Evolutionary conservation across 805 yeast genomes (phyloP), one percentile per base, ranked within the genome.

Genomic region (Kuraishia hungarica): DNA sequence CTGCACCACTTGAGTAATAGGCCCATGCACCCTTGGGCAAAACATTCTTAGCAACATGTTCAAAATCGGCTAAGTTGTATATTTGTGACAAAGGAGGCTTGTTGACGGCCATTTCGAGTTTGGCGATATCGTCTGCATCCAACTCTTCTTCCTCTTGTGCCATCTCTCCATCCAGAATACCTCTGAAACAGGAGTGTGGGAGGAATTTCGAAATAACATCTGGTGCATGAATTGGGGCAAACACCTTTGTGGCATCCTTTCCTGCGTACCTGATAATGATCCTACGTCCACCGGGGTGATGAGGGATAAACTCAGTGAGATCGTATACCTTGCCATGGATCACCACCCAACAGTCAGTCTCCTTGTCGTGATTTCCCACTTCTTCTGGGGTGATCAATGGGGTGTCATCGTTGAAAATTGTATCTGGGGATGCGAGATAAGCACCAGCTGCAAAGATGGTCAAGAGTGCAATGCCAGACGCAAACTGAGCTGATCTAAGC

Each of bases 181-280:
- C 96, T 46, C 89, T 68, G 61, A 83, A 83, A 64, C 84, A 84
- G 28, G 81, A 81, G 26, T 66, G 67, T 19, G 83, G 79, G 39
- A 87, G 72, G 65, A 75, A 81, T 62, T 82, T 82, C 46, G 81
- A 83, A 54, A 93, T 75, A 6, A 89, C 87, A 62, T 91, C 97
- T n/a, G 86, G 81, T 0, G 98, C 94, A 69, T 93, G 99, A 57
- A 93, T 78, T 20, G 96, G 97, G 57, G 86, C 89, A 65, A 90
- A 93, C 10, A 89, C 82, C 62, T 86, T 84, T 7, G 94, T 86
- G 11, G 93, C 96, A 62, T 87, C 90, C 57, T 79, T 82, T 15
- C 94, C 94, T 28, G 72, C 73, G 55, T 63, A 66, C 23, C 58
- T 62, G 53, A 67, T 49, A 39, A 71, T 68, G 47, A 67, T 62